Base-by-base conservation (phyloP, 768 basidiomycete species). In the Hygrocybe punicea region DNA sequence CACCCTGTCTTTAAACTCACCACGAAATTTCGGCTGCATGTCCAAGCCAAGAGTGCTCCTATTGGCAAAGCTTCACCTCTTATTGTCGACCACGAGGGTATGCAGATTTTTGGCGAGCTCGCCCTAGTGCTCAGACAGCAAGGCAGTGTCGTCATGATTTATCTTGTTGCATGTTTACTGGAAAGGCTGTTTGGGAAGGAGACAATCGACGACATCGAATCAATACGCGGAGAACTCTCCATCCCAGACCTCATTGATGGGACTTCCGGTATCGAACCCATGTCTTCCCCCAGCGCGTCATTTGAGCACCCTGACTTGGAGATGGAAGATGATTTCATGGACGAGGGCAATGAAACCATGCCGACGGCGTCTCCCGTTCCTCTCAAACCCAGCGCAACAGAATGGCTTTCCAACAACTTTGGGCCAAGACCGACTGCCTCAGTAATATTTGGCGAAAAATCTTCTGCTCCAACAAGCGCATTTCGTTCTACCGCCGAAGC, bases 81-180 rank as follows among this genome's bases (percentile, higher is more conserved):
- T 60, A 58, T 83, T 59, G 85, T 94, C 62, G 85, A 87, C 50
- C 71, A 60, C 0, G 80, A 84, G 56, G 87, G 76, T 11, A 87
- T 91, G 86, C 69, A 77, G 25, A 84, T 89, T 35, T 91, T 88
- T 60, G 77, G 76, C 1, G 76, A 84, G 56, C 76, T 91, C 9
- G 87, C 83, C 0, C 67, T 65, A 4, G 81, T 84, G 24, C 78
- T 91, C 23, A 80, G 84, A 56, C 80, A 86, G 42, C 80, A 89
- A 62, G 85, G 85, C 40, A 83, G 79, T 52, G 71, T 77, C 19
- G 78, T 84, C 13, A 89, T 92, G 81, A 87, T 92, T 2, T 97
- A 89, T 65, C 83, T 98, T 23, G 83, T 97, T 23, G 92, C 90
- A 0, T 97, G 93, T 66, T 82, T 98, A 47, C 76, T 94, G 44